Evolutionary conservation across 176 grass and related monocot species (phyloP).

Genomic region (Neostapfia colusana): DNA sequence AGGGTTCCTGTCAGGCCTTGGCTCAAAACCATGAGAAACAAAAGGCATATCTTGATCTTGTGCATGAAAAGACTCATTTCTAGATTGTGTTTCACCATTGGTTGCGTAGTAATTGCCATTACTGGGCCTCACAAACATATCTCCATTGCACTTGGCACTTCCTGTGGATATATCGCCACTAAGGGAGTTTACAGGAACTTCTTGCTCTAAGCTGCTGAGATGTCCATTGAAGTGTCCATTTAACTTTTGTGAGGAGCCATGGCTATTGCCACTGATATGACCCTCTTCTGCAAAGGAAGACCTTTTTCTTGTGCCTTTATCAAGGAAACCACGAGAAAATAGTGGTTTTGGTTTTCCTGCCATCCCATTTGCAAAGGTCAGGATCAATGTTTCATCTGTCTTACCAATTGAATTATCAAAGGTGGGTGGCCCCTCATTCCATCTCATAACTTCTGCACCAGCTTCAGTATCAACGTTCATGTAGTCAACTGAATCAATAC

Average conservation of each 20-base stretch:
- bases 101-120: conserved; percentile 10
- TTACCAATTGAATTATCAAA: conserved; percentile 35
- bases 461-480: conserved; percentile 49
- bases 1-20: conserved; percentile 37
- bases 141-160: conserved; percentile 45
- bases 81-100: conserved; percentile 24
- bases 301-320: conserved; percentile 55
- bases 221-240: conserved; percentile 36
- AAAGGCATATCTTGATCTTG: conserved; percentile 31
- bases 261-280: conserved; percentile 19
- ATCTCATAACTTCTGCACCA: conserved; percentile 28
- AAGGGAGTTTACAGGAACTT: conserved; percentile 21
- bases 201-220: conserved; percentile 32
- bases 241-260: conserved; percentile 34
- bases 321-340: conserved; percentile 60
- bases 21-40: conserved; percentile 38
- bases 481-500: conserved; percentile 51
- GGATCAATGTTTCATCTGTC: conserved; percentile 20
- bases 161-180: conserved; percentile 22
- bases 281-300: conserved; percentile 37
- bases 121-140: conserved; percentile 18
- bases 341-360: conserved; percentile 48
- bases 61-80: conserved; percentile 10
- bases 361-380: conserved; percentile 36
- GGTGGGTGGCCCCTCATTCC: not conserved